These are phyloP conservation scores for Lasiodiplodia hormozganensis DNA, from an alignment of 2,329 filamentous ascomycete species.

Conservation along the genomic window DNA sequence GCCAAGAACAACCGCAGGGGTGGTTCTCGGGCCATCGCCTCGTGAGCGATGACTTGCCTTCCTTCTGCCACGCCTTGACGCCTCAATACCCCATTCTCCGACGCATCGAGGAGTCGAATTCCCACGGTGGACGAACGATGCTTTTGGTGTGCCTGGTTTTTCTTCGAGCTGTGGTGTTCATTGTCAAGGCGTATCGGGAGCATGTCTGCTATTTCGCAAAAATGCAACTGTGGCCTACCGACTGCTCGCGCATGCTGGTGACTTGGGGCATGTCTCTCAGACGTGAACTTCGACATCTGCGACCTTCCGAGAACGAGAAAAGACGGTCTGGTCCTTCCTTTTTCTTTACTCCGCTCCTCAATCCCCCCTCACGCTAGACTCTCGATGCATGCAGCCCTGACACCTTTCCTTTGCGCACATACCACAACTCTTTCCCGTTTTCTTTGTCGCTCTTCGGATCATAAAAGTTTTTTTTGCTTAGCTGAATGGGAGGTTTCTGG, in stretches of 20 bases:
- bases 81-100: constrained; percentile 27
- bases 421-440: constrained; percentile 16
- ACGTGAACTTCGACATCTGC: constrained; percentile 10
- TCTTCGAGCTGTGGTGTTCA: constrained; percentile 28
- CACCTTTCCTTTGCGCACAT: constrained; percentile 19
- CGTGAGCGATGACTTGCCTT: constrained; percentile 39
- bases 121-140: constrained; percentile 27
- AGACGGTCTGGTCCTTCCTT: constrained; percentile 3
- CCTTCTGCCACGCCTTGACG: constrained; percentile 22
- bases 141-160: constrained; percentile 29
- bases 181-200: constrained; percentile 27
- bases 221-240: constrained; percentile 27
- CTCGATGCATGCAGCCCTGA: constrained; percentile 16
- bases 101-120: constrained; percentile 25
- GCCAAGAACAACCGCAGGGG: constrained; percentile 53
- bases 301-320: constrained; percentile 6
- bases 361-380: constrained; percentile 17
- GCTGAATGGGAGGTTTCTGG: constrained; percentile 26
- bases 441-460: constrained; percentile 16
- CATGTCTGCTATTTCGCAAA: constrained; percentile 28
- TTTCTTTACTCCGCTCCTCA: constrained; percentile 14
- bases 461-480: constrained; percentile 23
- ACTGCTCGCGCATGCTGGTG: constrained; percentile 24
- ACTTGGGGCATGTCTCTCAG: constrained; percentile 15
- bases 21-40: constrained; percentile 54